Percentiles rank a stretch among this genome's conserved stretches.
Conservation (phyloP, 768 basidiomycete species). For the Boletus speciosus region DNA sequence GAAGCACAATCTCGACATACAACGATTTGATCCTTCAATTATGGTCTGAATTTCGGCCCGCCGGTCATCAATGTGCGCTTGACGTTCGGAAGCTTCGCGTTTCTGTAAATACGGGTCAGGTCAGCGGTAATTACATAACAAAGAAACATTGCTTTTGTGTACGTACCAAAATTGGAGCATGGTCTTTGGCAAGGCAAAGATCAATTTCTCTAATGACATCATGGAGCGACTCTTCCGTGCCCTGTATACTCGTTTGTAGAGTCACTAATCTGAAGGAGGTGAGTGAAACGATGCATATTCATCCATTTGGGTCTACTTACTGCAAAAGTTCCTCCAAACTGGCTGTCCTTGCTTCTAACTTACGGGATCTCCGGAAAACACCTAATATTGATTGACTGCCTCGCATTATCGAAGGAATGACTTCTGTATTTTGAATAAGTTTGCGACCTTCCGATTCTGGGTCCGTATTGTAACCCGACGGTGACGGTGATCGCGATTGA, state of each 20-base stretch:
- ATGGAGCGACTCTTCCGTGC: constrained; percentile 46
- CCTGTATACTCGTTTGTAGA: constrained; percentile 49
- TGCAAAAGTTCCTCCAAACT: constrained; percentile 68
- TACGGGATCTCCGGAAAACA: constrained; percentile 24
- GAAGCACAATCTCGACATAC: constrained; percentile 38
- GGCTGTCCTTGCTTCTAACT: constrained; percentile 43
- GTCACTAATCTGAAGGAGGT: constrained; percentile 43
- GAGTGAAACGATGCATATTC: neutral
- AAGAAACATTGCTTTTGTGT: constrained; percentile 2
- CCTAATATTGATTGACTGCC: constrained; percentile 12
- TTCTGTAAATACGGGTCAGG: constrained; percentile 41
- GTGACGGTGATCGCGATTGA: constrained; percentile 48
- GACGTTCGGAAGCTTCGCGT: constrained; percentile 66
- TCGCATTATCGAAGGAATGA: constrained; percentile 10
- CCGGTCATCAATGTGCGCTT: constrained; percentile 52
- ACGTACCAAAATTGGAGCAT: constrained; percentile 39
- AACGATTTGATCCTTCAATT: constrained; percentile 40
- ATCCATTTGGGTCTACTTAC: constrained; percentile 39
- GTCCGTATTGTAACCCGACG: constrained; percentile 69
- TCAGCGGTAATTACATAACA: constrained; percentile 26
- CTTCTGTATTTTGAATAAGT: constrained; percentile 32
- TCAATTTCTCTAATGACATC: constrained; percentile 50
- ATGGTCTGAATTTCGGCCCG: constrained; percentile 41
- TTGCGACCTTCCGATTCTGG: constrained; percentile 56
- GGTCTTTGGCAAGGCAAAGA: constrained; percentile 42